Base-by-base conservation (phyloP, 108 stramenopile genomes). In the Cyclotella baltica region DNA sequence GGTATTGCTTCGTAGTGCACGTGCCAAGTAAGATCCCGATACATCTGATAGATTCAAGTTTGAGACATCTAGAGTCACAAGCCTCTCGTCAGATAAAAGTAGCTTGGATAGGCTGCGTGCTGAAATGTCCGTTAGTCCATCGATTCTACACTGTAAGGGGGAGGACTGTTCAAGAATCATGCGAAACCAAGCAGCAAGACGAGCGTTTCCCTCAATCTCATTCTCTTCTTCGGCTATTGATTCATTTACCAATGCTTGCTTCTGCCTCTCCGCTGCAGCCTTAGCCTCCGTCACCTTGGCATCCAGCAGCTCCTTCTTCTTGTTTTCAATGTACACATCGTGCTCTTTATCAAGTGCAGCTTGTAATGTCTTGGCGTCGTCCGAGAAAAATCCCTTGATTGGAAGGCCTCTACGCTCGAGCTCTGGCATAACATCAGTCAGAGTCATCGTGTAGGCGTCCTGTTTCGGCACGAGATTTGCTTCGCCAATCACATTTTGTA, bases 41-140 rank as follows among this genome's bases (percentile, higher is more conserved):
- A 31, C 61, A 37, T 84, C 83, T 19, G 73, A 67, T n/a, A 85
- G 61, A 28, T 35, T 25, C 67, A 76, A 76, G 46, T 78, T 75
- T 37, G 38, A 46, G 16, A 85, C 69, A 64, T 85, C 84, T 34
- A 85, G 51, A 23, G 70, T 59, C 4, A 62, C 50, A 16, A 76
- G 36, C n/a, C 23, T 38, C 15, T 23, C 33, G 51, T 67, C 71
- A 34, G 48, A 52, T 69, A 79, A 81, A n/a, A 80, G 50, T 15
- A 61, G 37, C 64, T 81, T 80, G 15, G 80, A 62, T 25, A 81
- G 29, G 3, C 75, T 72, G 23, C 76, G 0, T 16, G 53, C 56
- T 6, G 80, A 53, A 0, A 77, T 46, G 40, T 33, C 61, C 27
- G 70, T 67, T 23, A 70, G 59, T 16, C 16, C 9, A 10, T 70